Base-by-base conservation (phyloP, 2,329 filamentous ascomycete genomes). In the Fusarium palustre region DNA sequence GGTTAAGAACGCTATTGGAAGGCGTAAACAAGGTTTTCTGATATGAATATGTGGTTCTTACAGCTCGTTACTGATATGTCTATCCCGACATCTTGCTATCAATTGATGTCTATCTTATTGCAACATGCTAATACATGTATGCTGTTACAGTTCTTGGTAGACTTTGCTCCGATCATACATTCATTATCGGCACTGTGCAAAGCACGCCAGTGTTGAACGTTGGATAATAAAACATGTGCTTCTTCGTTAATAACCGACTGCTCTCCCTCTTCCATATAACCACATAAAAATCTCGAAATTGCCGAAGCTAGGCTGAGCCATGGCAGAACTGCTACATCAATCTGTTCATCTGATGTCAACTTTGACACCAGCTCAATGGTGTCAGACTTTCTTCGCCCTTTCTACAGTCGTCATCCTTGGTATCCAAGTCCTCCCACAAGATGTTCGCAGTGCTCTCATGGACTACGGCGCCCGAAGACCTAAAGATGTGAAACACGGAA, bases 391-490 rank as follows among this genome's bases (percentile, higher is more conserved):
- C 73, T 87, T 86, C 74, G 73, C 83, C 38, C 69, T 84, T 47
- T 76, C 82, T 5, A 77, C 82, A 8, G 76, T 76, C 13, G 68
- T 73, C 49, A 78, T 87, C 31, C 61, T 85, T 10, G 75, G 75
- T 13, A 76, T 87, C 36, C 81, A 84, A 3, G 71, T 77, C 10
- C 75, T 85, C 25, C 85, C 87, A 11, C 68, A 74, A 31, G 77
- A 81, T n/a, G 75, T 81, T n/a, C 80, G 81, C 54, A 75, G 77
- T 25, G 78, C 82, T 5, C 74, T 88, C 18, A 80, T 84, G 54
- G 81, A 83, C 71, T 88, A 88, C 62, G 86, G 86, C 16, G 82
- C 85, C 9, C 81, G 85, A 33, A 71, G 76, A 39, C 70, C 69
- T 11, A 50, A 77, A 71, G 60, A 71, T n/a, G 25, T 45, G 25